These are phyloP conservation scores for Alloascoidea hylecoeti DNA, from an alignment of 805 yeast species.

Conservation along the genomic window DNA sequence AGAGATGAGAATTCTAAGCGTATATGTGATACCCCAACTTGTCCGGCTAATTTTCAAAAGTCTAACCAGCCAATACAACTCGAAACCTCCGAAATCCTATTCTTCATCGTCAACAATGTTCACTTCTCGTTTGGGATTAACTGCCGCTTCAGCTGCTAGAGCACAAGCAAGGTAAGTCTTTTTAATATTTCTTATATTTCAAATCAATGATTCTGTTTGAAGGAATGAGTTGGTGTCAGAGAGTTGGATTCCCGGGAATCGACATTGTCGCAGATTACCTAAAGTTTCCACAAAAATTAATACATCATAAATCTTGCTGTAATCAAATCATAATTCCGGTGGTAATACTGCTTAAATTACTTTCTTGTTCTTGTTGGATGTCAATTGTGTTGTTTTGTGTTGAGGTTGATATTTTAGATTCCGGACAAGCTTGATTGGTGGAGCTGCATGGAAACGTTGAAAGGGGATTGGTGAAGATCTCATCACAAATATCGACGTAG, in stretches of 20 bases:
- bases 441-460: background rate
- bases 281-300: too few relatives aligned
- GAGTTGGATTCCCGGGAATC: background rate
- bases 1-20: too few relatives aligned
- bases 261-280: too few relatives aligned
- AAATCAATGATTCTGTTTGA: too few relatives aligned
- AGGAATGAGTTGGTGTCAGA: too few relatives aligned
- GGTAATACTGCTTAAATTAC: background rate
- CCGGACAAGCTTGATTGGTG: background rate
- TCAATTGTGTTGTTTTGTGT: background rate
- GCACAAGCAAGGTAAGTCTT: background rate
- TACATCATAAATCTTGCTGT: too few relatives aligned
- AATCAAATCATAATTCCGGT: background rate
- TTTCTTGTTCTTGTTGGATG: background rate
- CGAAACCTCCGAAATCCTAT: too few relatives aligned
- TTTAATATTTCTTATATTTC: background rate
- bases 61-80: too few relatives aligned
- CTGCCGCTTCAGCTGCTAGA: background rate
- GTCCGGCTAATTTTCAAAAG: too few relatives aligned
- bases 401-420: background rate
- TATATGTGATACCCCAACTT: too few relatives aligned
- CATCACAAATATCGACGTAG: background rate
- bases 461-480: background rate
- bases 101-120: too few relatives aligned
- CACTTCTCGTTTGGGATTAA: background rate